These are phyloP conservation scores for Myriosclerotinia scirpicola DNA, from an alignment of 2,329 filamentous ascomycete species.

Conservation along the genomic window DNA sequence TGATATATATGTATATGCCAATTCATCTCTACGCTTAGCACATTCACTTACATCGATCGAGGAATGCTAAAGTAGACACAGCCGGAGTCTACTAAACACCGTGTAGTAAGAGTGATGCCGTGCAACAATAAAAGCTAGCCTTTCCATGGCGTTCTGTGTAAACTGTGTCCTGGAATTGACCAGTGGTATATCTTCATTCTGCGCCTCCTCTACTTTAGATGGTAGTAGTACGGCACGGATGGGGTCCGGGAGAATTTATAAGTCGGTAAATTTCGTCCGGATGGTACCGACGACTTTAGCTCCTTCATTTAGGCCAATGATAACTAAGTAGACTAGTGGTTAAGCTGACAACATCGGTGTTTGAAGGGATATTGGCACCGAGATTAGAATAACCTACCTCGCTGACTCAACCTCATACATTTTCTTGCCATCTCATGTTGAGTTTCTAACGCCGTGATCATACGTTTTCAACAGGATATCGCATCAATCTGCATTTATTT, in stretches of 20 bases:
- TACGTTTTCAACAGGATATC: background rate
- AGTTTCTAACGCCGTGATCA: background rate
- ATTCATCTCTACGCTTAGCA: background rate
- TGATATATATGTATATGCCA: background rate
- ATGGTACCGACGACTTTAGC: background rate
- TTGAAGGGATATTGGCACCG: conserved; percentile 2
- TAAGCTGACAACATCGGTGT: background rate
- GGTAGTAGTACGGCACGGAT: background rate
- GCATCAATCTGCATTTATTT: background rate
- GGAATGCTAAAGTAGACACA: conserved; percentile 1
- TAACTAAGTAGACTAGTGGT: background rate
- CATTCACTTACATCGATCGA: background rate
- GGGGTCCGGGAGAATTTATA: background rate
- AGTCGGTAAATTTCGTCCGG: background rate
- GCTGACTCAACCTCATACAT: background rate
- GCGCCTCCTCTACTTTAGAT: conserved; percentile 3
- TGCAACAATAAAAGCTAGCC: background rate
- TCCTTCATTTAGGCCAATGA: background rate
- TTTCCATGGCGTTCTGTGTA: background rate
- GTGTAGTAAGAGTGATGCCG: background rate
- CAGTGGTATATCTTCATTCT: background rate
- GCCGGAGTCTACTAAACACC: conserved; percentile 5
- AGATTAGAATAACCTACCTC: background rate
- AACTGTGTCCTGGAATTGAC: background rate
- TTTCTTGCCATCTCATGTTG: conserved; percentile 9